Conservation (phyloP, 805 yeast genomes). For the Wickerhamiella dianesei region DNA sequence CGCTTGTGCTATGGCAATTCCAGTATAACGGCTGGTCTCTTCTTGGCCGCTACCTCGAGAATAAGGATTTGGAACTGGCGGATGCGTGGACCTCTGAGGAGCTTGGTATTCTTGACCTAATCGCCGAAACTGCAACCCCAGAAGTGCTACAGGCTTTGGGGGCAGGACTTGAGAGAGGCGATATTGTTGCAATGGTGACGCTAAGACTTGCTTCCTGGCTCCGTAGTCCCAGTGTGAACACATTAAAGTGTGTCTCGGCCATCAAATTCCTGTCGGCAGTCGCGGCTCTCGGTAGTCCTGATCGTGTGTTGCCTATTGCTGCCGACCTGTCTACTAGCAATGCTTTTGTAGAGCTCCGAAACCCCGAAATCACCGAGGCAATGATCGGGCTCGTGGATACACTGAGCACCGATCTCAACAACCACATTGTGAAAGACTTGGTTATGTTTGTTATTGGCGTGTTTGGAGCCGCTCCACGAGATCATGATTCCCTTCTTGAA, state of each 20-base stretch:
- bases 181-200: conserved; percentile 48
- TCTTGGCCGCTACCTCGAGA: conserved; percentile 64
- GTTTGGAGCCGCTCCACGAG: not conserved
- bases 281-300: conserved; percentile 35
- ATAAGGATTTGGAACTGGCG: conserved; percentile 27
- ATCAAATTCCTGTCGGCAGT: conserved; percentile 36
- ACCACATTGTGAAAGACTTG: not conserved
- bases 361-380: not conserved
- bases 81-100: conserved; percentile 29
- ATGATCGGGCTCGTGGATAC: not conserved
- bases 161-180: conserved; percentile 37
- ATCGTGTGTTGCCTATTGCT: conserved; percentile 28
- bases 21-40: conserved; percentile 79
- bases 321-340: conserved; percentile 20
- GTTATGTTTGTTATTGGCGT: not conserved
- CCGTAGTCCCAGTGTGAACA: conserved; percentile 2
- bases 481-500: not conserved
- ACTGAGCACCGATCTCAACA: not conserved
- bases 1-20: conserved; percentile 51
- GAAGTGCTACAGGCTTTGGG: conserved; percentile 30
- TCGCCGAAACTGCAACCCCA: conserved; percentile 34
- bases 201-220: conserved; percentile 47
- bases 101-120: conserved; percentile 37
- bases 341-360: not conserved
- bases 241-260: conserved; percentile 3